Evolutionary conservation across 2,329 filamentous ascomycete genomes (phyloP), one percentile per base, ranked within the genome.

Genomic region (Neonectria faginata): DNA sequence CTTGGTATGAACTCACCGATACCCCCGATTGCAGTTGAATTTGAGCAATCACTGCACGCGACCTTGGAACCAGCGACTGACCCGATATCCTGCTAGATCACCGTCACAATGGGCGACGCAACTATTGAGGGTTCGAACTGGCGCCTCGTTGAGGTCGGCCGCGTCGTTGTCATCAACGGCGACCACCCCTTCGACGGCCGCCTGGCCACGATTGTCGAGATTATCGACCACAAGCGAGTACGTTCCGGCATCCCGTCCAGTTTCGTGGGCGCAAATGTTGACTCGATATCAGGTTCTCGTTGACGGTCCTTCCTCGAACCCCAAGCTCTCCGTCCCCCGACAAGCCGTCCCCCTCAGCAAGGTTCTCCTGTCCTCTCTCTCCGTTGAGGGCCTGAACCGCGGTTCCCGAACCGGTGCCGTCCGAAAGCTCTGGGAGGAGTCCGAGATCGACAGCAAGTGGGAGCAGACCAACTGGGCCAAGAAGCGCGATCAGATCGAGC

Each of bases 141-240:
- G 94, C 94, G 94, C 88, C 89, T 94, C 85, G 94, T 99, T 83
- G 94, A 99, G 91, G 93, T 97, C 84, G 96, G 96, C 90, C 94
- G 96, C 82, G 90, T 99, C 80, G 91, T 97, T 82, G 90, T 97
- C 83, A 91, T 98, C 86, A 91, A 93, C 84, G 84, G 83, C 79
- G 85, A 88, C 81, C 92, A 94, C 80, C 90, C 91, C 77, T 92
- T 85, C 86, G 86, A 87, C 76, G 94, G 94, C 86, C 92, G 92
- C 82, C 89, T 98, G 78, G 97, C 94, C 79, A 87, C 91, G 79
- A 95, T 99, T 80, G 94, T 97, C 85, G 95, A 99, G 91, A 98
- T 99, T 85, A 96, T 99, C 86, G 96, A 99, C 87, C 95, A 99
- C 92, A 97, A 97, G 90, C 94, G 96, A 86, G 96, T 99, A 97